phyloP scores from a whole-genome alignment of 495 filamentous ascomycete species.

The Chaetomium cochliodes region DNA sequence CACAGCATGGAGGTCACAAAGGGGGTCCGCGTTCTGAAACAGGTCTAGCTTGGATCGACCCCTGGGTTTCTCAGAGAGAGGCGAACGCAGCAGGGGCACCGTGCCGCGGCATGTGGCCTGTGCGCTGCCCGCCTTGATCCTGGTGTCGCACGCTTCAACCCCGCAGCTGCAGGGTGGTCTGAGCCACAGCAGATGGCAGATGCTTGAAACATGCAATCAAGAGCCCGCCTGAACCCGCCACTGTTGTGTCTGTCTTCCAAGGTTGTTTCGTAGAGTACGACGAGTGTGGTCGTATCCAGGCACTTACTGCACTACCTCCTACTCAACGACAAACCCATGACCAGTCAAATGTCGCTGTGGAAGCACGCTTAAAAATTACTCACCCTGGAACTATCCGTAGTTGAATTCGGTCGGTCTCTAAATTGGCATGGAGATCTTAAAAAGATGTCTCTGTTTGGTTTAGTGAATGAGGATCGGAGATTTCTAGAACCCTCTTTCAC shows the following conservation, averaged over 20 bases:
- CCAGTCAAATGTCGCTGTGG: neutral
- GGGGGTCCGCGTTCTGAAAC: constrained; percentile 33
- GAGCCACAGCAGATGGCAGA: neutral
- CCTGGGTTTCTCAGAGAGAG: constrained; percentile 9
- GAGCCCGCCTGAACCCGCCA: neutral
- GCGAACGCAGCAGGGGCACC: neutral
- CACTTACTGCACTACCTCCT: too few species aligned
- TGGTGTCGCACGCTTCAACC: constrained; percentile 6
- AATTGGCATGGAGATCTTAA: neutral
- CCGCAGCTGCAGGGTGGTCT: constrained; percentile 17
- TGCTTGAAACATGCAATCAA: neutral
- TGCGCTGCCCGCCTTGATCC: constrained; percentile 12
- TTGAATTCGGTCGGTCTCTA: too few species aligned
- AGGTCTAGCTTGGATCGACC: constrained; percentile 30
- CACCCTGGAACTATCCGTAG: too few species aligned
- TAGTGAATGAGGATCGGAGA: neutral
- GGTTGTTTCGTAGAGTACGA: too few species aligned
- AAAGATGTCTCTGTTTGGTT: neutral
- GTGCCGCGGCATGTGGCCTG: constrained; percentile 9
- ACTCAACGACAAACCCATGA: too few species aligned
- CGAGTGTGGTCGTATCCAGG: too few species aligned
- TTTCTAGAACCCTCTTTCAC: neutral
- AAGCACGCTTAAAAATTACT: neutral
- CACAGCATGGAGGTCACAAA: constrained; percentile 20
- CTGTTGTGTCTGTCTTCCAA: too few species aligned